phyloP scores from a whole-genome alignment of 345 rosid genomes.

The Rhodomyrtus tomentosa region DNA sequence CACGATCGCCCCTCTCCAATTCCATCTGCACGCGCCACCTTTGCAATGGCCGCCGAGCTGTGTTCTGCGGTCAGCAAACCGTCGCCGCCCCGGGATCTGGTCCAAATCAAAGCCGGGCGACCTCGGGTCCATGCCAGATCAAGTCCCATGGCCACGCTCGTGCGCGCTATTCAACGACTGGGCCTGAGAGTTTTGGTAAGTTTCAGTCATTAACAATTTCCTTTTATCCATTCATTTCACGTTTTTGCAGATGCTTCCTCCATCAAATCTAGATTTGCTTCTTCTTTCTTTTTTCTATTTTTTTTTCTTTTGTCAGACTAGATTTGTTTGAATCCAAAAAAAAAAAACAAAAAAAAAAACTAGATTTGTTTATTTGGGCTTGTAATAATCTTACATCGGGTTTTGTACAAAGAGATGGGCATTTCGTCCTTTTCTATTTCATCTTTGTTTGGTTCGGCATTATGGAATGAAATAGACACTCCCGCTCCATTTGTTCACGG shows the following conservation, averaged over 20 bases:
- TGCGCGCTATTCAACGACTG: not conserved
- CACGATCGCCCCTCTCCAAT: not conserved
- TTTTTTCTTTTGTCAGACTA: too few species aligned
- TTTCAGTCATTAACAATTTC: not conserved
- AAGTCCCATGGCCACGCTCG: not conserved
- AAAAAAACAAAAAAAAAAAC: too few species aligned
- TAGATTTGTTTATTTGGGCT: too few species aligned
- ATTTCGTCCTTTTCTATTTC: not conserved
- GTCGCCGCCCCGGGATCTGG: not conserved
- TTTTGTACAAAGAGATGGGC: not conserved
- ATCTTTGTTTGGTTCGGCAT: not conserved
- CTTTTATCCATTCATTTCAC: not conserved
- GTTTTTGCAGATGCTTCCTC: not conserved
- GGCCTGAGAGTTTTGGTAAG: not conserved
- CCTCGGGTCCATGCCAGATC: not conserved
- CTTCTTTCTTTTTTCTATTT: too few species aligned
- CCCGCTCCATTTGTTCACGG: too few species aligned
- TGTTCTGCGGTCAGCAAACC: fast-evolving
- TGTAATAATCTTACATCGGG: not conserved
- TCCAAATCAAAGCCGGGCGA: not conserved
- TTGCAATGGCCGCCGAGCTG: not conserved
- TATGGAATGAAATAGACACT: too few species aligned
- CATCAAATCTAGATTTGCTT: not conserved
- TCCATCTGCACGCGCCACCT: not conserved
- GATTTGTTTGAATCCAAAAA: too few species aligned